Conservation (phyloP, 306 rosid species). For the Prunus mongolica region DNA sequence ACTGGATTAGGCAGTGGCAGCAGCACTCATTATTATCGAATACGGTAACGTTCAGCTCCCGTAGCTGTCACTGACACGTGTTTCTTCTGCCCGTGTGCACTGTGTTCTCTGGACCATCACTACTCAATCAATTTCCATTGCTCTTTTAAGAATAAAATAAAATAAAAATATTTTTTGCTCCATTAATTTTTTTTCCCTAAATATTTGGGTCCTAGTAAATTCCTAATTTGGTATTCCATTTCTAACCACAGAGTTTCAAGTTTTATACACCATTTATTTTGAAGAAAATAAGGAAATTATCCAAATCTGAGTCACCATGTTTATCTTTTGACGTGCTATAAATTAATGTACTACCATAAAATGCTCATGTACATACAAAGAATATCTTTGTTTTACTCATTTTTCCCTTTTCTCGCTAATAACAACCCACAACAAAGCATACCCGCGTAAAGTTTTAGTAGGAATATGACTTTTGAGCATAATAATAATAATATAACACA, state of each 20-base stretch:
- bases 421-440: neutral
- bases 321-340: neutral
- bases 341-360: neutral
- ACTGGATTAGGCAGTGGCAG: neutral
- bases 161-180: no score
- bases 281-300: neutral
- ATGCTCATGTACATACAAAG: no score
- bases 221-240: neutral
- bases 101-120: neutral
- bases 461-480: neutral
- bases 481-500: neutral
- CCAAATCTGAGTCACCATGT: neutral
- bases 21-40: neutral
- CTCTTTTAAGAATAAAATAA: no score
- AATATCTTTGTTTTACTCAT: neutral
- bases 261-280: neutral
- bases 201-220: neutral
- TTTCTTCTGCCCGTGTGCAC: neutral
- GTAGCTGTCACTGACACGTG: conserved; percentile 6
- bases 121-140: neutral
- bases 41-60: neutral
- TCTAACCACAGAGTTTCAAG: neutral
- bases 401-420: neutral
- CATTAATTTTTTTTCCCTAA: no score
- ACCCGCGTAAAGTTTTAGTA: neutral